Conservation (phyloP, 768 basidiomycete genomes). For the Mycena albidolilacea region DNA sequence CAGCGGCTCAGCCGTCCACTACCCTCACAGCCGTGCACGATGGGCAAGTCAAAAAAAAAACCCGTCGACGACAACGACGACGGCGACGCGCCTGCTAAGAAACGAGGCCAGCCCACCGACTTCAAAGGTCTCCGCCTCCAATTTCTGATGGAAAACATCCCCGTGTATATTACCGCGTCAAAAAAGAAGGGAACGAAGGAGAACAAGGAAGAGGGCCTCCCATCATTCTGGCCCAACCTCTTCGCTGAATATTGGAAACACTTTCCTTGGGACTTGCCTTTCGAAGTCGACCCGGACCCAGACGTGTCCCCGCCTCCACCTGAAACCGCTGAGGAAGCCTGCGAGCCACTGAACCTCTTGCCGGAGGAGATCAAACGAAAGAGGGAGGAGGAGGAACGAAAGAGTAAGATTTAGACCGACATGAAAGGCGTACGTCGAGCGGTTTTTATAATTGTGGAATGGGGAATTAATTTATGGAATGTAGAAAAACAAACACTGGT, state of each 20-base stretch:
- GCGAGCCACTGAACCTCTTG: background rate
- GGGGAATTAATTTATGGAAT: background rate
- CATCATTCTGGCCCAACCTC: background rate
- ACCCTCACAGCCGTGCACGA: no score
- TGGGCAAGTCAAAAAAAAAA: background rate
- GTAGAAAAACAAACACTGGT: constrained; percentile 24
- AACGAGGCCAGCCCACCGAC: constrained; percentile 7
- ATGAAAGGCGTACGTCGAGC: background rate
- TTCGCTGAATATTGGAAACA: constrained; percentile 5
- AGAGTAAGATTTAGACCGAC: background rate
- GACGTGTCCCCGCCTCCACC: background rate
- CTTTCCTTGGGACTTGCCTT: background rate
- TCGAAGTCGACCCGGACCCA: background rate
- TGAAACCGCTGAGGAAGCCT: background rate
- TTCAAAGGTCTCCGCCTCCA: constrained; percentile 6
- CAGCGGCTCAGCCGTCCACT: background rate
- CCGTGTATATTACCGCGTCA: background rate
- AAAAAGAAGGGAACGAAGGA: background rate
- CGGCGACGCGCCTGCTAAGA: background rate
- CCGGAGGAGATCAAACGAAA: background rate
- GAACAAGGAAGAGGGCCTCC: background rate
- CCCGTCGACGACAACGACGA: background rate
- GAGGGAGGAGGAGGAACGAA: background rate
- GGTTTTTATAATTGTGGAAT: background rate
- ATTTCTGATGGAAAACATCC: background rate